Evolutionary conservation across 345 rosid genomes (phyloP), one percentile per base, ranked within the genome.

Genomic region (Salix viminalis): DNA sequence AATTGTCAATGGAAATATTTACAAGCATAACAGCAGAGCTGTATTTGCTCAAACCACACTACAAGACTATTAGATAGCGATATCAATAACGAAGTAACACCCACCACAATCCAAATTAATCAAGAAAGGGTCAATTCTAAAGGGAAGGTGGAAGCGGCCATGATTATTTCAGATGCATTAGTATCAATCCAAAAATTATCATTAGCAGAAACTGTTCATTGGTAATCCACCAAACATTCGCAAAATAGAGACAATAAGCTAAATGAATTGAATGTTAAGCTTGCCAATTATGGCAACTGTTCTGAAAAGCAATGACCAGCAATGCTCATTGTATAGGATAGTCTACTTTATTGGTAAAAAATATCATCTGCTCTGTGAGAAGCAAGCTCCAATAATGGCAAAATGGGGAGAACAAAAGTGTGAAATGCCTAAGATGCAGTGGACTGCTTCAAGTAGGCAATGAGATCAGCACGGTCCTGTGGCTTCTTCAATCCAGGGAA

Each of bases 401-500:
- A 70, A 70, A 48, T 26, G 72, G 39, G 28, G 28, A 1, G 60
- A 2, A 6, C 8, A 21, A 50, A 69, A 7, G 23, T 14, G 36
- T 15, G 5, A 34, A 34, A 12, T 13, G 58, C 21, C 56, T 72
- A 72, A n/a, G 62, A 79, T 4, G 97, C 88, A 77, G 97, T 93
- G 10, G 97, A 76, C 82, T 88, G 81, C 92, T 93, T 95, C 90
- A 95, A 84, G 82, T 86, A 95, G 37, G 99, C 92, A 58, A 95
- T 95, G 81, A 95, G 99, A 64, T 95, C 97, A 2, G 96, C 94
- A 2, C 97, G 97, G 0, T 95, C 97, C 79, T 93, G 93, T 1
- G 99, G 97, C 88, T 92, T 94, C 91, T 94, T 94, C 69, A 94
- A 76, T 75, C 98, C 98, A 70, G 98, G 98, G 86, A 95, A 95